Evolutionary conservation across 2,329 filamentous ascomycete species (phyloP).

Genomic region (Raffaelea arxii): DNA sequence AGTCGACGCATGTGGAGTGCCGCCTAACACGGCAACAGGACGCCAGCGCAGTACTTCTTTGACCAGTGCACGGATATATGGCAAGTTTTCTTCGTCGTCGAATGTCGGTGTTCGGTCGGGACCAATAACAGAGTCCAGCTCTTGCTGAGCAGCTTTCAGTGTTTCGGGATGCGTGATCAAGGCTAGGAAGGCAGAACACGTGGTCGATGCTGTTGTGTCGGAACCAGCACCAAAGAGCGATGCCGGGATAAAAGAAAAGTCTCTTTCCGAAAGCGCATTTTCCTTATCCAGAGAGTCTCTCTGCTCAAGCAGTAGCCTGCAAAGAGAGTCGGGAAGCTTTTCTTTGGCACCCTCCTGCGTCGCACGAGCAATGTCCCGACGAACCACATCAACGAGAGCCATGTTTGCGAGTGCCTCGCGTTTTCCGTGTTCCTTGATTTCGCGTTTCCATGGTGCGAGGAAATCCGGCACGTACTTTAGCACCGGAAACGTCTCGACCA

Average conservation of each 20-base stretch:
- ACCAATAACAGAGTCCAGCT: slow-evolving; percentile 28
- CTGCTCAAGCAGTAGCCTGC: slow-evolving; percentile 31
- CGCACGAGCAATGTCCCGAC: slow-evolving; percentile 25
- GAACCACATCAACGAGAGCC: slow-evolving; percentile 28
- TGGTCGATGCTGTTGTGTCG: slow-evolving; percentile 38
- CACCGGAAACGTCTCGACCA: slow-evolving; percentile 34
- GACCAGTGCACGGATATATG: slow-evolving; percentile 22
- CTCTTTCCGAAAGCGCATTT: slow-evolving; percentile 26
- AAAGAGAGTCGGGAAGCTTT: slow-evolving; percentile 29
- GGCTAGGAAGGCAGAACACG: slow-evolving; percentile 36
- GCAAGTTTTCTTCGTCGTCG: slow-evolving; percentile 18
- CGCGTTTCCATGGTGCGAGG: slow-evolving; percentile 37
- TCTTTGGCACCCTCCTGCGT: slow-evolving; percentile 17
- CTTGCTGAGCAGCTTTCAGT: slow-evolving; percentile 30
- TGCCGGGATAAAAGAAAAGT: slow-evolving; percentile 31
- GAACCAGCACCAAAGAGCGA: slow-evolving; percentile 35
- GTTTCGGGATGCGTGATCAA: slow-evolving; percentile 34
- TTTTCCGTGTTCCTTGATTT: slow-evolving; percentile 26
- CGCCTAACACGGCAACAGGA: slow-evolving; percentile 31
- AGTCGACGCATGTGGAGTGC: slow-evolving; percentile 35
- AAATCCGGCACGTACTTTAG: slow-evolving; percentile 31
- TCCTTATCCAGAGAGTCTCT: slow-evolving; percentile 22
- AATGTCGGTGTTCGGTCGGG: slow-evolving; percentile 20
- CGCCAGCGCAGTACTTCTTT: slow-evolving; percentile 25
- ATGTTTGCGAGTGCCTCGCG: slow-evolving; percentile 30